These are phyloP conservation scores for Aspergillus ostianus DNA, from an alignment of 495 filamentous ascomycete species.

Conservation along the genomic window DNA sequence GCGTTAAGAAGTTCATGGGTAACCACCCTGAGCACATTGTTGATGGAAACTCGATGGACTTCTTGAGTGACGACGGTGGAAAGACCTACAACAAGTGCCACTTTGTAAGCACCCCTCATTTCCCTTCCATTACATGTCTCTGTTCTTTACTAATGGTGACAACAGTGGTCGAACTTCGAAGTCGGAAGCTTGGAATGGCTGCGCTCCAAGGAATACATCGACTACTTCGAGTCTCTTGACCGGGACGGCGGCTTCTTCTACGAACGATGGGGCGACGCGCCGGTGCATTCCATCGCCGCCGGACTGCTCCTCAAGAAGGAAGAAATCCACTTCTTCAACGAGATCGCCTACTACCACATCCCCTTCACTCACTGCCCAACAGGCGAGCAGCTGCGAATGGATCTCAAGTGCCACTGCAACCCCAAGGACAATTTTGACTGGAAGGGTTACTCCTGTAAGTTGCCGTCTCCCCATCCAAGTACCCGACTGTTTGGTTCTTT, in stretches of 20 bases:
- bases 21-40: conserved; percentile 84
- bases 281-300: conserved; percentile 93
- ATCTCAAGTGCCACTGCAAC: conserved; percentile 90
- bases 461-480: background rate
- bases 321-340: conserved; percentile 96
- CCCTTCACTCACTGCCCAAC: conserved; percentile 98
- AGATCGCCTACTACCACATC: conserved; percentile 98
- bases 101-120: conserved; percentile 62
- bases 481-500: too few species aligned
- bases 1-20: conserved; percentile 85
- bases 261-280: conserved; percentile 89
- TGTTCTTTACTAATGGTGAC: conserved; percentile 7
- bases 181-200: conserved; percentile 83
- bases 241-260: conserved; percentile 89
- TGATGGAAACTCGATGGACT: conserved; percentile 81
- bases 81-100: conserved; percentile 94
- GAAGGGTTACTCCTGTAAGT: conserved; percentile 94
- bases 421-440: conserved; percentile 98
- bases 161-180: conserved; percentile 90
- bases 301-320: conserved; percentile 82
- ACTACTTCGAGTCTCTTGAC: conserved; percentile 79
- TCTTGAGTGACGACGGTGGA: conserved; percentile 87
- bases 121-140: background rate
- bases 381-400: conserved; percentile 71
- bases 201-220: conserved; percentile 71